Base-by-base conservation (phyloP, 2,329 filamentous ascomycete species). In the Aurifilum marmelostoma region DNA sequence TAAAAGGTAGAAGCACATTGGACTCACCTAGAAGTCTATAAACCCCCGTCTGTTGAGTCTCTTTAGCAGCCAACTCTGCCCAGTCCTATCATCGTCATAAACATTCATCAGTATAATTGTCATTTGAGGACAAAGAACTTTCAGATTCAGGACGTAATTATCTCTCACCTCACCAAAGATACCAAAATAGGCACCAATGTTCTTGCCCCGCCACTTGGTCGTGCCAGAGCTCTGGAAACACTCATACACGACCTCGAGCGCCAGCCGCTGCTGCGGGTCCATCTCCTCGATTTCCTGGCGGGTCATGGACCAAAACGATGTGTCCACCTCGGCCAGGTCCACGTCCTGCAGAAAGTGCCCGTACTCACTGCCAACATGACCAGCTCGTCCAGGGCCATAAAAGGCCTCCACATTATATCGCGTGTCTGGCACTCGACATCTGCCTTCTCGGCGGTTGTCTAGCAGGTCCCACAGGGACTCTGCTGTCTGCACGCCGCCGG, bases 21-120 rank as follows among this genome's bases (percentile, higher is more conserved):
- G 14, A 52, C 21, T 52, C n/a, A 52, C 50, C 50, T 52, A 52
- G 89, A 89, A 0, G 21, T 78, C 75, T 65, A 85, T 88, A 32
- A n/a, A 52, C n/a, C 29, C 34, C 50, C 37, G 65, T 56, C 24
- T 61, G 16, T 47, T 65, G 52, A 5, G 52, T 41, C 11, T 63
- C 65, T 8, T 63, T 37, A 11, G 54, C 34, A 29, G 60, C 32
- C 52, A 74, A 54, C 11, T 71, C 63, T 24, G 43, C 32, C 71
- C 72, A 74, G 58, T 75, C 73, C 16, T 69, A 65, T 59, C 29
- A 12, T 12, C n/a, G n/a, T n/a, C n/a, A n/a, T n/a, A n/a, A n/a
- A n/a, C n/a, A n/a, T n/a, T n/a, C n/a, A n/a, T n/a, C n/a, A n/a
- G n/a, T n/a, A n/a, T n/a, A n/a, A n/a, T n/a, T n/a, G n/a, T n/a